A percentile compares a stretch with the other conserved stretches of the same genome.
These are phyloP conservation scores for Pythium plurisporium DNA, from an alignment of 352 stramenopile genomes.

Conservation along the genomic window DNA sequence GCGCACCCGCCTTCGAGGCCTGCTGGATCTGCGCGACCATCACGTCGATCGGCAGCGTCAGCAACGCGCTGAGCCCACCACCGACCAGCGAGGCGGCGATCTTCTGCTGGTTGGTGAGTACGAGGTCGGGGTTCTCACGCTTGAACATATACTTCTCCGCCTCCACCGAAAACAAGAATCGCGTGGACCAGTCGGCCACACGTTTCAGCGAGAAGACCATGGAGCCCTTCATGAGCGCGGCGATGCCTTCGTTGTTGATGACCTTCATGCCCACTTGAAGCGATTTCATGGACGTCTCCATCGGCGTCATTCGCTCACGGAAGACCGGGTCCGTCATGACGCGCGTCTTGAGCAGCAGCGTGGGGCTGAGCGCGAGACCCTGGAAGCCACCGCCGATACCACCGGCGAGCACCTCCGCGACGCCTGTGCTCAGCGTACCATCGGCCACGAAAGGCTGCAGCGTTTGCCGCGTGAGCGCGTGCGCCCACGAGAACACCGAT, in stretches of 20 bases:
- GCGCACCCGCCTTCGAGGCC: conserved; percentile 80
- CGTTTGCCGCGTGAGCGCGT: conserved; percentile 60
- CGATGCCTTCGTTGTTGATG: conserved; percentile 83
- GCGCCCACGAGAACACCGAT: conserved; percentile 87
- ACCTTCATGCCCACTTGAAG: conserved; percentile 86
- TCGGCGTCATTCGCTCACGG: conserved; percentile 83
- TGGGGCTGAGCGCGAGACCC: conserved; percentile 90
- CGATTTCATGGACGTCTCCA: conserved; percentile 80
- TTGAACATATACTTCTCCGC: conserved; percentile 79
- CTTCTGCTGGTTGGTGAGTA: conserved; percentile 71
- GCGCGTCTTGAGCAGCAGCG: conserved; percentile 92
- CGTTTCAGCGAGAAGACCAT: conserved; percentile 91
- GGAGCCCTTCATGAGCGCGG: conserved; percentile 90
- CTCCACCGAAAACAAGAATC: conserved; percentile 90
- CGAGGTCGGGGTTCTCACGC: conserved; percentile 47
- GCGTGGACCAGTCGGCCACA: conserved; percentile 90
- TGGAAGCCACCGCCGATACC: conserved; percentile 90
- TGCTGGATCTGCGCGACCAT: conserved; percentile 93
- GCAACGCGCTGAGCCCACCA: conserved; percentile 64
- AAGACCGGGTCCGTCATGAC: conserved; percentile 94
- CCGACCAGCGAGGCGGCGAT: conserved; percentile 81
- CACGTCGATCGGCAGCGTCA: conserved; percentile 91
- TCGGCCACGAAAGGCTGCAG: conserved; percentile 60
- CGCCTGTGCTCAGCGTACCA: conserved; percentile 44
- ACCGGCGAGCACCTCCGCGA: conserved; percentile 80